Percentiles rank a stretch among this genome's conserved stretches.
Evolutionary conservation across 306 rosid genomes (phyloP).

Genomic region (Corylus heterophylla): DNA sequence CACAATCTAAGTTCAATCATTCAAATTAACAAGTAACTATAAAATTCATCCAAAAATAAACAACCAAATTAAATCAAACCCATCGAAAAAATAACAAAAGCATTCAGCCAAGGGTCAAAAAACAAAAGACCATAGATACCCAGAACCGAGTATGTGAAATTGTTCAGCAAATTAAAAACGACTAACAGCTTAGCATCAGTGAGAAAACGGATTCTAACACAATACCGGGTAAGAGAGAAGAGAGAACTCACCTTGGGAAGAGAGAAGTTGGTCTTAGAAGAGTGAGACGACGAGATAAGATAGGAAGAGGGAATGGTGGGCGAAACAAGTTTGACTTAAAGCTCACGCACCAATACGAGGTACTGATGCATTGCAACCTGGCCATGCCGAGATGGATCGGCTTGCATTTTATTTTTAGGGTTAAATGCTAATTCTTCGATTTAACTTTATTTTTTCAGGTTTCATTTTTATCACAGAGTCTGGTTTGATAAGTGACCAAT

Average conservation of each 20-base stretch:
- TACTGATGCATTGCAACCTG: not conserved
- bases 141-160: not conserved
- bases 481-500: too few species aligned
- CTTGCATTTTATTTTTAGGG: too few species aligned
- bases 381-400: slow-evolving; percentile 16
- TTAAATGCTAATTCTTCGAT: too few species aligned
- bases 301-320: slow-evolving; percentile 11
- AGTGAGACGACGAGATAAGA: slow-evolving; percentile 2
- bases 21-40: not conserved
- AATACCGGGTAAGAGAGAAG: not conserved
- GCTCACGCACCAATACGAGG: slow-evolving; percentile 20
- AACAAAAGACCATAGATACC: not conserved
- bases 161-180: not conserved
- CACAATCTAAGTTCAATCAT: not conserved
- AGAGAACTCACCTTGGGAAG: slow-evolving; percentile 22
- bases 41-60: not conserved
- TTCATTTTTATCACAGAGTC: too few species aligned
- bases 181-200: not conserved
- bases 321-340: not conserved
- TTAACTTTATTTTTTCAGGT: too few species aligned
- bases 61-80: not conserved
- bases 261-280: not conserved
- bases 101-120: not conserved
- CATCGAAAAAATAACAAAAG: not conserved
- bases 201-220: not conserved